Evolutionary conservation across 129 eudicot species (phyloP), one percentile per base, ranked within the genome.

Genomic region (Chrysanthemum makinoi): DNA sequence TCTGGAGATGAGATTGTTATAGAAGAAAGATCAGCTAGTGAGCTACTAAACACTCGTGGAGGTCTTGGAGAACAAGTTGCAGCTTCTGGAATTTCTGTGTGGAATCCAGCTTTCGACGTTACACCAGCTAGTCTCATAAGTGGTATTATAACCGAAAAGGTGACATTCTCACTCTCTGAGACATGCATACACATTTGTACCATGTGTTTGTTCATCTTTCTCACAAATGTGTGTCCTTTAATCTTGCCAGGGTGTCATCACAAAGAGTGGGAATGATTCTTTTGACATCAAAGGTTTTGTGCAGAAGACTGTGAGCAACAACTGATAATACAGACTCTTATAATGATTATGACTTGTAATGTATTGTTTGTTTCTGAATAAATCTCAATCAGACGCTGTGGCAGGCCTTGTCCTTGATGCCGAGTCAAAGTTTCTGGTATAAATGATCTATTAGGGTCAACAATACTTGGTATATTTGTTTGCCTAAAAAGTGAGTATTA

Each of bases 91-190:
- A 90, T 90, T 33, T 84, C 86, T 55, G 97, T 94, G 62, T 94
- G 99, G 99, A 94, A 94, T 79, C 99, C 99, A 13, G 97, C 99
- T 74, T 94, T 94, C 80, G 99, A 94, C 70, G 94, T 90, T 15
- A 94, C 99, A 52, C 99, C 99, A 10, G 97, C 99, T 68, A 57
- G 30, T 53, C 50, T 94, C 7, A 90, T 94, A 13, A 65, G 76
- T 55, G 97, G 97, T 17, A 83, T 94, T 67, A 82, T 94, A 68
- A 94, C 99, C 1, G 99, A 94, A 74, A 94, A 86, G 99, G 99
- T 94, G 26, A 39, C 72, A 51, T 18, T 53, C 72, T 11, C 72
- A 46, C 65, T 67, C 64, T 20, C 63, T 47, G 58, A 22, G 46
- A 24, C 49, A 30, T 39, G 18, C 2, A 71, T 26, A 3, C 9